Conservation (phyloP, 2,329 filamentous ascomycete species). For the Curvularia sp. region DNA sequence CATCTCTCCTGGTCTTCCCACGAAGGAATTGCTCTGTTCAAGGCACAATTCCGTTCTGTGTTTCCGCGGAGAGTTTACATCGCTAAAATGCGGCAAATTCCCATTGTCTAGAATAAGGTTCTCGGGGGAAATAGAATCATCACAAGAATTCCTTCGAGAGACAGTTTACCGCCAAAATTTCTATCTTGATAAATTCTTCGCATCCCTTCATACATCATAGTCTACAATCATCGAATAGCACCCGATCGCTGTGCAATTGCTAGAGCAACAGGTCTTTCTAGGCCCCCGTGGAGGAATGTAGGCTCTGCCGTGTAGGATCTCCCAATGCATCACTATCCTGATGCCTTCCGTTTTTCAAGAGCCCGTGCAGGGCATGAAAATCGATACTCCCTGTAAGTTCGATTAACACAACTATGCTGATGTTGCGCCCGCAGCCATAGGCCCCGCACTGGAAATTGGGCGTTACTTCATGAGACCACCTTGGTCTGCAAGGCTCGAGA, state of each 20-base stretch:
- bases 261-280: neutral
- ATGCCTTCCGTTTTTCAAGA: neutral
- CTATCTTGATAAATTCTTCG: too few species aligned
- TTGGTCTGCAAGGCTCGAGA: neutral
- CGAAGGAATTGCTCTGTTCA: conserved; percentile 4
- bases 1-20: neutral
- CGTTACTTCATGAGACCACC: neutral
- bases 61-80: neutral
- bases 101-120: neutral
- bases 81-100: neutral
- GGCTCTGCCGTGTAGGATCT: neutral
- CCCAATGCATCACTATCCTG: neutral
- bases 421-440: neutral
- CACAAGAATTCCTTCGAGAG: neutral
- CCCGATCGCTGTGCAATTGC: neutral
- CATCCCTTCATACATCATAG: neutral
- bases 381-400: neutral
- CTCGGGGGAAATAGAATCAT: neutral
- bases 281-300: neutral
- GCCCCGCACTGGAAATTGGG: conserved; percentile 1
- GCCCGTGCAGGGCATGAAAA: neutral
- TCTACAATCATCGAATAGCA: neutral
- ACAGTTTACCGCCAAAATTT: neutral
- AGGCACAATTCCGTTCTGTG: neutral
- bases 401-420: neutral